phyloP scores from a whole-genome alignment of 2,329 filamentous ascomycete species.

The Aspergillus viridinutans region DNA sequence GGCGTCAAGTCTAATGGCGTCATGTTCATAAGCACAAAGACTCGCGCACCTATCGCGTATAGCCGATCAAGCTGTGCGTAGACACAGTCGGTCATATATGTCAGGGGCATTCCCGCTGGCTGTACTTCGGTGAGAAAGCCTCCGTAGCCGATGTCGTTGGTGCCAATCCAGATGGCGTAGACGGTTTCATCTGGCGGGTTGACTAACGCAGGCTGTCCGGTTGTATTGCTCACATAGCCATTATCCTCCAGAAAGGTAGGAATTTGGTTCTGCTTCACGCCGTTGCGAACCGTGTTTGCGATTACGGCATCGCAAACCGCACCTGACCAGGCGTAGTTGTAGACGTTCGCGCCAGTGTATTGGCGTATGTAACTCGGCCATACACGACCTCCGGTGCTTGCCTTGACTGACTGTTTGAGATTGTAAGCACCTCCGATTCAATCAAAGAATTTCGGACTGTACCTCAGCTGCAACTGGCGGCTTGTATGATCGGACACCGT shows the following conservation, averaged over 20 bases:
- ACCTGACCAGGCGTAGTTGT: slow-evolving; percentile 68
- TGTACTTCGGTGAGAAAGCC: slow-evolving; percentile 65
- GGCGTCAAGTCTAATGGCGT: slow-evolving; percentile 63
- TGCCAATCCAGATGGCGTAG: slow-evolving; percentile 75
- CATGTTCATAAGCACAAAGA: slow-evolving; percentile 67
- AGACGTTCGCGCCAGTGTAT: slow-evolving; percentile 47
- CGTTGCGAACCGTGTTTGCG: slow-evolving; percentile 48
- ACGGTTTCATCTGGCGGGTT: slow-evolving; percentile 57
- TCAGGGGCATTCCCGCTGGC: slow-evolving; percentile 54
- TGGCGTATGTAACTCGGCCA: slow-evolving; percentile 66
- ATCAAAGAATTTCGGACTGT: neutral
- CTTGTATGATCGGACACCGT: slow-evolving; percentile 28
- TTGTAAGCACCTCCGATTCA: neutral
- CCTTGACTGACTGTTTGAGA: slow-evolving; percentile 39
- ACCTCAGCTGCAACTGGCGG: neutral
- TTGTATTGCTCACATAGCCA: slow-evolving; percentile 6
- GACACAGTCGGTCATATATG: slow-evolving; percentile 64
- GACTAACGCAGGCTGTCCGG: slow-evolving; percentile 26
- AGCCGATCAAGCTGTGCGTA: slow-evolving; percentile 59
- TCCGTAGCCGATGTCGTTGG: slow-evolving; percentile 66
- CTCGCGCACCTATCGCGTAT: slow-evolving; percentile 62
- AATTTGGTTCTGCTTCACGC: slow-evolving; percentile 55
- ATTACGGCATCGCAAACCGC: slow-evolving; percentile 68
- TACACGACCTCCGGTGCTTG: slow-evolving; percentile 60
- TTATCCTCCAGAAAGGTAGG: slow-evolving; percentile 32